phyloP scores from a whole-genome alignment of 2,329 filamentous ascomycete genomes.

The Talaromyces islandicus region DNA sequence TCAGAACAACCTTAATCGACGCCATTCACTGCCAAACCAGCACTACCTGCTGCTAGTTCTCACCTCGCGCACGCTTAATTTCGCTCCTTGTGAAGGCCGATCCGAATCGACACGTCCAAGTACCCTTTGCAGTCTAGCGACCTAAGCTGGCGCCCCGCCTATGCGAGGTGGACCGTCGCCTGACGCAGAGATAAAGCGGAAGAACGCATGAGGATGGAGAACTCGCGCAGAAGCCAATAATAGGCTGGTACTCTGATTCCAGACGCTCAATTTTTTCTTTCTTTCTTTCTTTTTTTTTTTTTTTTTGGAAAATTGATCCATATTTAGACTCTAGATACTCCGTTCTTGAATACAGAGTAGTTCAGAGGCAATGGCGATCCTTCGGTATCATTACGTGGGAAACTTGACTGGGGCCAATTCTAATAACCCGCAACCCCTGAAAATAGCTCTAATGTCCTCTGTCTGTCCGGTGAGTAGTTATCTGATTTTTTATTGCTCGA shows the following conservation, averaged over 20 bases:
- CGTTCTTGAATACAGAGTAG: too few relatives aligned
- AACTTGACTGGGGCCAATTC: not conserved
- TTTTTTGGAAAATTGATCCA: too few relatives aligned
- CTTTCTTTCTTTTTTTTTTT: too few relatives aligned
- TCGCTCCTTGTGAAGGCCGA: not conserved
- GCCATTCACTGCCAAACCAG: not conserved
- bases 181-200: not conserved
- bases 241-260: too few relatives aligned
- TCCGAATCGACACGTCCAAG: not conserved
- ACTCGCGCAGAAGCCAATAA: too few relatives aligned
- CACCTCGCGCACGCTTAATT: not conserved
- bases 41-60: not conserved
- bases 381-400: not conserved
- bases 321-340: too few relatives aligned
- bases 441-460: not conserved
- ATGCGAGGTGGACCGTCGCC: not conserved
- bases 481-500: not conserved
- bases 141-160: not conserved
- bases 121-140: not conserved
- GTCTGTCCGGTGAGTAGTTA: not conserved
- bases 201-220: too few relatives aligned
- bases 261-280: too few relatives aligned
- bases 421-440: too few relatives aligned
- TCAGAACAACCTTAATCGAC: not conserved
- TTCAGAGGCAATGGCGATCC: not conserved